A percentile compares a stretch with the other conserved stretches of the same genome.
These are phyloP conservation scores for Pseudogymnoascus sp. DNA, from an alignment of 2,329 filamentous ascomycete species.

Conservation along the genomic window DNA sequence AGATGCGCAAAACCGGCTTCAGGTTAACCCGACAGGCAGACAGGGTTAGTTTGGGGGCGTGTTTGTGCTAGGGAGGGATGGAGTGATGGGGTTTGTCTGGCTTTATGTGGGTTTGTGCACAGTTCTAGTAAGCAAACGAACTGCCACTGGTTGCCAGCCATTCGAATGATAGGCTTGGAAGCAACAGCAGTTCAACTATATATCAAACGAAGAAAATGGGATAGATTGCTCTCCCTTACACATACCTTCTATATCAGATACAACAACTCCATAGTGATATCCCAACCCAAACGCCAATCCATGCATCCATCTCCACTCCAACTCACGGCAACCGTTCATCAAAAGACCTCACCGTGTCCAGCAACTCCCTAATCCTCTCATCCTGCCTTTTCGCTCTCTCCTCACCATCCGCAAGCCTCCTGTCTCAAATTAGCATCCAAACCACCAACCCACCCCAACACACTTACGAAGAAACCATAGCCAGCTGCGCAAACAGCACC, in stretches of 20 bases:
- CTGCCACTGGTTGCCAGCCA: background rate
- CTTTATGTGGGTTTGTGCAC: background rate
- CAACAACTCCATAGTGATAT: background rate
- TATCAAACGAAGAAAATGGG: background rate
- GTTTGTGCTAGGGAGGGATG: too few relatives aligned
- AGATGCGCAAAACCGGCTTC: background rate
- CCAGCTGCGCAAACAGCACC: constrained; percentile 43
- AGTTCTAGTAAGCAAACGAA: background rate
- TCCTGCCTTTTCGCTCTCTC: constrained; percentile 16
- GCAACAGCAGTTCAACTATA: background rate
- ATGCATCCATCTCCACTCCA: background rate
- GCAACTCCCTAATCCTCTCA: constrained; percentile 17
- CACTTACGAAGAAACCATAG: constrained; percentile 39
- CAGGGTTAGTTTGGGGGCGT: too few relatives aligned
- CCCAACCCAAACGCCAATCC: background rate
- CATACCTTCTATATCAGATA: background rate
- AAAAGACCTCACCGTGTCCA: constrained; percentile 18
- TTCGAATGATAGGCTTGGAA: background rate
- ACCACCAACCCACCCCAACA: background rate
- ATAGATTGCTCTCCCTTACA: background rate
- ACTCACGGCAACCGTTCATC: constrained; percentile 18
- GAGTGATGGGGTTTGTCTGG: too few relatives aligned
- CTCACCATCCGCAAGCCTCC: constrained; percentile 23
- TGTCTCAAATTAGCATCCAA: constrained; percentile 5
- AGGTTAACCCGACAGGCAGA: too few relatives aligned